A percentile compares a stretch with the other conserved stretches of the same genome.
These are phyloP conservation scores for Elasticomyces elasticus DNA, from an alignment of 495 filamentous ascomycete species.

Conservation along the genomic window DNA sequence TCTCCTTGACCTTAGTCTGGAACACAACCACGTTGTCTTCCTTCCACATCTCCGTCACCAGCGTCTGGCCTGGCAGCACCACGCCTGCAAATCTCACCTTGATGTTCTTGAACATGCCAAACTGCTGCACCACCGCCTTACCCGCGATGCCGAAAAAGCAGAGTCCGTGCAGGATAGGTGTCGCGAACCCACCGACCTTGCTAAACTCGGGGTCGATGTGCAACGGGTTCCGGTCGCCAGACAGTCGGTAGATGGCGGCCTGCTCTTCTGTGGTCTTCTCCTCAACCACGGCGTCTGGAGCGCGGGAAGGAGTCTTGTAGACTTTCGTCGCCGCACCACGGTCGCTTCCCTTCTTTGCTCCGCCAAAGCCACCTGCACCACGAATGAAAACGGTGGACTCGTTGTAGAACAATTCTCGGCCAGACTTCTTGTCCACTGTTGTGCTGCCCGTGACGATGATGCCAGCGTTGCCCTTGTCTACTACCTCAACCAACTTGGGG, in stretches of 20 bases:
- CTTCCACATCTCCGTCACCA: slow-evolving; percentile 98
- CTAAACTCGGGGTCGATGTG: slow-evolving; percentile 93
- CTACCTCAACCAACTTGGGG: slow-evolving; percentile 81
- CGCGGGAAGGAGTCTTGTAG: slow-evolving; percentile 67
- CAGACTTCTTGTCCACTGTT: slow-evolving; percentile 66
- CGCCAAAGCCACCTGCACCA: slow-evolving; percentile 86
- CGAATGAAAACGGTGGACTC: slow-evolving; percentile 86
- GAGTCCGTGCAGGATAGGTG: slow-evolving; percentile 86
- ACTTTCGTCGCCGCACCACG: slow-evolving; percentile 68
- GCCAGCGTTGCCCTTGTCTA: slow-evolving; percentile 90
- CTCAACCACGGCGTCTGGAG: slow-evolving; percentile 73
- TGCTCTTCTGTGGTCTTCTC: slow-evolving; percentile 88
- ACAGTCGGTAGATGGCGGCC: slow-evolving; percentile 88
- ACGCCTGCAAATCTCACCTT: slow-evolving; percentile 95
- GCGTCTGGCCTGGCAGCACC: slow-evolving; percentile 85
- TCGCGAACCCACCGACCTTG: slow-evolving; percentile 92
- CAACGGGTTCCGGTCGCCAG: slow-evolving; percentile 86
- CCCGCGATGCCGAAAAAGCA: slow-evolving; percentile 90
- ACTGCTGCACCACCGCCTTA: slow-evolving; percentile 80
- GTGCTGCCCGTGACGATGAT: slow-evolving; percentile 70
- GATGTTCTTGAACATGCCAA: slow-evolving; percentile 79
- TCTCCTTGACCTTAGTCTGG: slow-evolving; percentile 91
- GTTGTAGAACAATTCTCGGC: slow-evolving; percentile 93
- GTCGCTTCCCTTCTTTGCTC: slow-evolving; percentile 65
- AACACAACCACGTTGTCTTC: slow-evolving; percentile 81